Base-by-base conservation (phyloP, 2,329 filamentous ascomycete genomes). In the Alternaria brassicae region DNA sequence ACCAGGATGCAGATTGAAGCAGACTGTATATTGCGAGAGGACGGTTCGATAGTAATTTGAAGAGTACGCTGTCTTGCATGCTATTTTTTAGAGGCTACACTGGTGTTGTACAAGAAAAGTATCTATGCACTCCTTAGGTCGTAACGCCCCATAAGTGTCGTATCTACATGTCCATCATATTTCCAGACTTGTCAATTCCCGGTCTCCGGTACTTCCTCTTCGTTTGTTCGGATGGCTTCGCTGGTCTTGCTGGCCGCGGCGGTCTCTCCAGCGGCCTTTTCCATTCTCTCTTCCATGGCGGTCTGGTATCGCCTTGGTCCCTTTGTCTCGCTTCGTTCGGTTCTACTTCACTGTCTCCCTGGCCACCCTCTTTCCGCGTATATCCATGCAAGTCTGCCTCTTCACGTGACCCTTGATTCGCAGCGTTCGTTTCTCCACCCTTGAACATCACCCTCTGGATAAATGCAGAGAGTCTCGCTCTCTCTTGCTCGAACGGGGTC, bases 391-490 rank as follows among this genome's bases (percentile, higher is more conserved):
- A 6, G 28, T 70, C 61, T 30, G 32, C 61, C 27, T 67, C 63
- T 25, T 65, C 56, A 10, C 34, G 17, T 44, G 42, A 9, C 15
- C n/a, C n/a, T 17, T 50, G 53, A 25, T 27, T 25, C 3, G 27
- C 13, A 53, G 36, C 6, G n/a, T 25, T 27, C 27, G 21, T 60
- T 27, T 34, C 47, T 23, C 56, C 45, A 47, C 53, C 37, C 39
- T 64, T 61, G 42, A 60, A 68, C 25, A 48, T 39, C 12, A 73
- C 27, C 34, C 72, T 67, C 19, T 66, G 58, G 7, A 77, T 62
- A 53, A 72, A 74, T 8, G 67, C 61, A 17, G 67, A 66, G 17
- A 77, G 47, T 23, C 62, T 68, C 9, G 72, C 72, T 49, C 67
- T 61, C 55, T 71, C 68, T 19, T 36, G 50, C 47, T 70, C 75